phyloP scores from a whole-genome alignment of 129 eudicot species.

The Centrapalus pauciflorus region DNA sequence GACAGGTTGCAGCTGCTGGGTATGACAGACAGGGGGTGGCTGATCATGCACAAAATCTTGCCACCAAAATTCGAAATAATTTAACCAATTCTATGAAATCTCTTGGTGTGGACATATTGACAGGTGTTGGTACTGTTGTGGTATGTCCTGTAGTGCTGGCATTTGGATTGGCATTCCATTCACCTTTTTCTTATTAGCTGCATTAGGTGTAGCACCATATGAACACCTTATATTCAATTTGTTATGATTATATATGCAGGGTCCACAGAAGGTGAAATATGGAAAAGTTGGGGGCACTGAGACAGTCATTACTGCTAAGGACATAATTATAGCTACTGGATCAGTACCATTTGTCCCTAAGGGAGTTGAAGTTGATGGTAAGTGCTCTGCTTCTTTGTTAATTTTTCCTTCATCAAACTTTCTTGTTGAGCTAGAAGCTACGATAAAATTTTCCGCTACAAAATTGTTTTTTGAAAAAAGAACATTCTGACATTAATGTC shows the following conservation, averaged over 20 bases:
- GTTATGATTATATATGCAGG: slow-evolving; percentile 37
- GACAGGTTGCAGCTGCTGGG: slow-evolving; percentile 93
- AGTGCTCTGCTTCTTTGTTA: slow-evolving; percentile 25
- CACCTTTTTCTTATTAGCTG: background rate
- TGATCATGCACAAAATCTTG: slow-evolving; percentile 89
- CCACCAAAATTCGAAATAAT: slow-evolving; percentile 81
- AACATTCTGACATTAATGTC: slow-evolving; percentile 1
- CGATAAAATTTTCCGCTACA: background rate
- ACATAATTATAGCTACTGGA: slow-evolving; percentile 94
- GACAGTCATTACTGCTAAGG: slow-evolving; percentile 75
- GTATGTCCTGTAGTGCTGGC: slow-evolving; percentile 40
- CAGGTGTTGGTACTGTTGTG: slow-evolving; percentile 84
- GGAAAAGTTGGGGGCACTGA: slow-evolving; percentile 54
- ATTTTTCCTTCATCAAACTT: background rate
- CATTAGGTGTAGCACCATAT: background rate
- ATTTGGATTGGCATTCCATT: background rate
- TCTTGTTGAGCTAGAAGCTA: background rate
- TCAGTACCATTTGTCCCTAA: slow-evolving; percentile 92
- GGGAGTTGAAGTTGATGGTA: slow-evolving; percentile 99
- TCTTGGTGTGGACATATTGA: slow-evolving; percentile 96
- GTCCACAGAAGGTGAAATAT: slow-evolving; percentile 66
- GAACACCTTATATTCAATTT: background rate
- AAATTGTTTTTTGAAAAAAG: background rate
- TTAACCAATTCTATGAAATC: slow-evolving; percentile 90
- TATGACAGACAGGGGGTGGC: slow-evolving; percentile 98